A percentile compares a stretch with the other conserved stretches of the same genome.
Conservation (phyloP, 169 alveolate genomes). For the Eimeria brunetti region DNA sequence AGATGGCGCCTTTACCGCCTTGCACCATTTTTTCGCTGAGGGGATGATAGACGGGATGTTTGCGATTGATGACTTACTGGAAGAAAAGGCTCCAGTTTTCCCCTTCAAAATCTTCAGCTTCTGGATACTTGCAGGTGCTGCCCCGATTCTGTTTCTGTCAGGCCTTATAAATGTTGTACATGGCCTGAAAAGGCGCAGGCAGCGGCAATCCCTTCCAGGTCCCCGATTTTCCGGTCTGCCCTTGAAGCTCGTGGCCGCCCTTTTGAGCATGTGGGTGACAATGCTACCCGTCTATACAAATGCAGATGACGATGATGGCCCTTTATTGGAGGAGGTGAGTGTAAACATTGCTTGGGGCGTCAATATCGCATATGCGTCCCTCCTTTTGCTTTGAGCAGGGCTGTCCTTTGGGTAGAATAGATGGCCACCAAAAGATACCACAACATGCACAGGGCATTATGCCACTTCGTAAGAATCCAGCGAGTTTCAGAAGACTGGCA, state of each 20-base stretch:
- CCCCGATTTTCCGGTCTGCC: neutral
- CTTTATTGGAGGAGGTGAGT: neutral
- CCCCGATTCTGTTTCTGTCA: neutral
- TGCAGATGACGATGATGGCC: neutral
- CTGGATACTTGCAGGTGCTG: constrained; percentile 33
- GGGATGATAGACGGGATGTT: constrained; percentile 17
- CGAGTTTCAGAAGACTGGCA: neutral
- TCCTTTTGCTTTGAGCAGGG: neutral
- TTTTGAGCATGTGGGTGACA: neutral
- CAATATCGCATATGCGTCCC: neutral
- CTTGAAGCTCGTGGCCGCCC: neutral
- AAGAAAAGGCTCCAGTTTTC: neutral
- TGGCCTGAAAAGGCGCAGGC: constrained; percentile 11
- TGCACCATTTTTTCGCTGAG: constrained; percentile 7
- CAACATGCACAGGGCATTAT: neutral
- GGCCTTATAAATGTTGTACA: neutral
- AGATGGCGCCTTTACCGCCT: neutral
- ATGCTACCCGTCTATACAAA: neutral
- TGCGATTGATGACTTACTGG: constrained; percentile 25
- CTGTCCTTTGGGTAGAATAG: neutral
- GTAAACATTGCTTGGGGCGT: constrained; percentile 1
- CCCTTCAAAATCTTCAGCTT: constrained; percentile 20
- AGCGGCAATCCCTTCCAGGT: neutral
- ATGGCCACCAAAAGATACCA: neutral
- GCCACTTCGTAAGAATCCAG: neutral